phyloP scores from a whole-genome alignment of 345 rosid species.

The Conringia planisiliqua region DNA sequence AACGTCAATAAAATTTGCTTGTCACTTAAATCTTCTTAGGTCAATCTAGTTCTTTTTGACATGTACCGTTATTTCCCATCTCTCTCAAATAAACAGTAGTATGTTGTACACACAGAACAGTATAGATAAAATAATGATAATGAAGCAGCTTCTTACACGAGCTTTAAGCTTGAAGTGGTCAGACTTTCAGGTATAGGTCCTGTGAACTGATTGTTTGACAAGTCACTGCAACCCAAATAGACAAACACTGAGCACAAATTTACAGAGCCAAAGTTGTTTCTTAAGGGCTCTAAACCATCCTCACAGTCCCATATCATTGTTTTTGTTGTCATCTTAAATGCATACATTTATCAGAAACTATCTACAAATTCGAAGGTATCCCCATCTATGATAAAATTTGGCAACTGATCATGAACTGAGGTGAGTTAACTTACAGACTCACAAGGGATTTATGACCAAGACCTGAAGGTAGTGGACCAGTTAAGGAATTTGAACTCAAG shows the following conservation, averaged over 20 bases:
- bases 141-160: conserved; percentile 47
- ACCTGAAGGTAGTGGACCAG: conserved; percentile 65
- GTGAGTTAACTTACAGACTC: conserved; percentile 56
- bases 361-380: conserved; percentile 4
- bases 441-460: conserved; percentile 73
- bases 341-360: background rate
- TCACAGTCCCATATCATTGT: background rate
- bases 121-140: background rate
- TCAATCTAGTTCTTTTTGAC: background rate
- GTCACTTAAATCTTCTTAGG: background rate
- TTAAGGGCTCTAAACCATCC: background rate
- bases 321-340: background rate
- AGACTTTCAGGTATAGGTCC: conserved; percentile 90
- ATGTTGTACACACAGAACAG: background rate
- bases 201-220: conserved; percentile 71
- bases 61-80: background rate
- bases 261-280: background rate
- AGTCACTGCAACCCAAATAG: conserved; percentile 54
- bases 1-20: background rate
- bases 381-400: background rate
- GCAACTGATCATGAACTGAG: conserved; percentile 6
- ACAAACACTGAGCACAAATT: conserved; percentile 17
- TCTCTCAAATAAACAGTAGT: background rate
- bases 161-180: conserved; percentile 62
- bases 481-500: conserved; percentile 74